A percentile compares a stretch with the other conserved stretches of the same genome.
phyloP scores from a whole-genome alignment of 768 basidiomycete species.

The Russula earlei region DNA sequence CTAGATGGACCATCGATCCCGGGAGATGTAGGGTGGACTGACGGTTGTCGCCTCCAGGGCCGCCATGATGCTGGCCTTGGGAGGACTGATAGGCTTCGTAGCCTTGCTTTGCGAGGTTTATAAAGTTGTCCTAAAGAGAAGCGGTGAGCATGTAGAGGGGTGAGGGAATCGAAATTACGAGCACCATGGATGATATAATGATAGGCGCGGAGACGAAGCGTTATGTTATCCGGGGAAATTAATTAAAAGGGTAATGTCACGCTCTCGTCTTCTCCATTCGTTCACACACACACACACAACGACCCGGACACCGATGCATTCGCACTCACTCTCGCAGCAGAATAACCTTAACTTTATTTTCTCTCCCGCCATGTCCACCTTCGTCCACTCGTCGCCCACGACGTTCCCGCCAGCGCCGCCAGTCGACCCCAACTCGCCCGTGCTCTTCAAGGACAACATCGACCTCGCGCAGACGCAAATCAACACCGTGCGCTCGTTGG shows the following conservation, averaged over 20 bases:
- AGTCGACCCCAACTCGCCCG: constrained; percentile 16
- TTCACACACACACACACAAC: no score
- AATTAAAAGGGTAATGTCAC: no score
- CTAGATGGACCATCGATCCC: not conserved
- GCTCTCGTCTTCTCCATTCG: no score
- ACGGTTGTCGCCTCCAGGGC: constrained; percentile 33
- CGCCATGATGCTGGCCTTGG: not conserved
- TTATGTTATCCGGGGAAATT: not conserved
- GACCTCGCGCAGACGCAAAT: constrained; percentile 12
- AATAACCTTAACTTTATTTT: constrained; percentile 8
- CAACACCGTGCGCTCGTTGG: constrained; percentile 8
- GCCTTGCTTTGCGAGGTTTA: constrained; percentile 64
- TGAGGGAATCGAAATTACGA: not conserved
- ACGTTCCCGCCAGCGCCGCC: constrained; percentile 7
- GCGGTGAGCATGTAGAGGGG: not conserved
- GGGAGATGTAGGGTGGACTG: constrained; percentile 13
- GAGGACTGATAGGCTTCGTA: constrained; percentile 38
- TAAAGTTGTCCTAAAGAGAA: constrained; percentile 47
- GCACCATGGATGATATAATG: constrained; percentile 7
- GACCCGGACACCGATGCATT: not conserved
- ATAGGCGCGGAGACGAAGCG: not conserved
- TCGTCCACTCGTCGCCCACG: not conserved
- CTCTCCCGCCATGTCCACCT: constrained; percentile 8
- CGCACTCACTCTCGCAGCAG: not conserved
- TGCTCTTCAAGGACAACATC: constrained; percentile 18